Conservation (phyloP, 192 early-diverging fungal genomes). For the Backusella macrospora region DNA sequence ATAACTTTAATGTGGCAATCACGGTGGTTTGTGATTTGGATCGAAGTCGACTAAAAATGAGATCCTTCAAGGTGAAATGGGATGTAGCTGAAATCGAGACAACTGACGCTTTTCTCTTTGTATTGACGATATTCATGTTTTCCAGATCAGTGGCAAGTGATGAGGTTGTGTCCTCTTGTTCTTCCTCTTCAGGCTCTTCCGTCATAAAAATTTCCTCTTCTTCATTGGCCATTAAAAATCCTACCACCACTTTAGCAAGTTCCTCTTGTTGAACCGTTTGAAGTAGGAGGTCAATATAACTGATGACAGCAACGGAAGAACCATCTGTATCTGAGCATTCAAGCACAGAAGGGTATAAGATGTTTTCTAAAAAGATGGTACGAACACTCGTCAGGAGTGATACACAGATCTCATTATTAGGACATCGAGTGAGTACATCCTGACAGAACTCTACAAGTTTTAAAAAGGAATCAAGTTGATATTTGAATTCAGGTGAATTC, state of each 20-base stretch:
- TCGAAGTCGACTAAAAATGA: slow-evolving; percentile 86
- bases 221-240: slow-evolving; percentile 78
- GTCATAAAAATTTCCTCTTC: slow-evolving; percentile 25
- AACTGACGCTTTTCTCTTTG: neutral
- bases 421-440: slow-evolving; percentile 69
- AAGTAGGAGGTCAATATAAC: slow-evolving; percentile 85
- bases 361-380: slow-evolving; percentile 80
- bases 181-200: neutral
- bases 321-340: slow-evolving; percentile 93
- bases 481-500: slow-evolving; percentile 62
- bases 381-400: slow-evolving; percentile 70
- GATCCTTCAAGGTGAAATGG: slow-evolving; percentile 75
- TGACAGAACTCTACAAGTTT: slow-evolving; percentile 75
- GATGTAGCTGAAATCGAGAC: slow-evolving; percentile 38
- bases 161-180: too few relatives aligned
- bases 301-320: slow-evolving; percentile 85
- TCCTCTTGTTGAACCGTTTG: slow-evolving; percentile 74
- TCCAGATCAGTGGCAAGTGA: neutral
- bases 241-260: slow-evolving; percentile 71
- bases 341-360: slow-evolving; percentile 82
- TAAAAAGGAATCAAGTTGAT: slow-evolving; percentile 67
- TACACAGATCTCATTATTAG: slow-evolving; percentile 61
- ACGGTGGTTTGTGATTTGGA: slow-evolving; percentile 88
- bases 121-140: slow-evolving; percentile 11
- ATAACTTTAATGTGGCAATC: slow-evolving; percentile 78